Percentiles rank a stretch among this genome's conserved stretches.
phyloP scores from a whole-genome alignment of 257 asterid genomes.

The Solanum arcanum region DNA sequence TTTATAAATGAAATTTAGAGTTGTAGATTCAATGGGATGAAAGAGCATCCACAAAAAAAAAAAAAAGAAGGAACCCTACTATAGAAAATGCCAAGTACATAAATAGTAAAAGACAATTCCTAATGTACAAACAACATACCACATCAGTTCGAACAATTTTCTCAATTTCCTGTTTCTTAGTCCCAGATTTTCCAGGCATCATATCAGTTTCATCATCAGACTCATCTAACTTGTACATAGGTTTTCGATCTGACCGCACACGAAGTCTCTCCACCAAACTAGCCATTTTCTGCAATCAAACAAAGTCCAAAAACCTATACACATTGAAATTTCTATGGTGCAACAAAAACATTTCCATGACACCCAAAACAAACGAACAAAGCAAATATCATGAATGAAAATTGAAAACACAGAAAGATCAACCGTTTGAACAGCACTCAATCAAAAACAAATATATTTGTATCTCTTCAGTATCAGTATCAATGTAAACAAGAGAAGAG shows the following conservation, averaged over 20 bases:
- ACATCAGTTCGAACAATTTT: slow-evolving; percentile 24
- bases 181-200: slow-evolving; percentile 15
- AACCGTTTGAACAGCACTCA: not conserved
- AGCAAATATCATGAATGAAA: not conserved
- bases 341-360: not conserved
- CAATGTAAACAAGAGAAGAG: not conserved
- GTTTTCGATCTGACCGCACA: slow-evolving; percentile 71
- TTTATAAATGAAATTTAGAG: not conserved
- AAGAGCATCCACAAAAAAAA: not conserved
- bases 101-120: not conserved
- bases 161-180: slow-evolving; percentile 19
- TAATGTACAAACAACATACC: slow-evolving; percentile 13
- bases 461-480: not conserved
- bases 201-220: slow-evolving; percentile 69
- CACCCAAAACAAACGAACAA: not conserved
- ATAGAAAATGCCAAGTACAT: not conserved
- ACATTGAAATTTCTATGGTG: not conserved
- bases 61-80: not conserved
- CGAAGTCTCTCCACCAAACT: slow-evolving; percentile 63
- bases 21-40: not conserved
- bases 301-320: not conserved
- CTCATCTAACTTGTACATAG: slow-evolving; percentile 71
- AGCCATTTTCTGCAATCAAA: slow-evolving; percentile 17
- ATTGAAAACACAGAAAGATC: not conserved
- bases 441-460: not conserved